Evolutionary conservation across 257 asterid genomes (phyloP).

Genomic region (Solanum arcanum): DNA sequence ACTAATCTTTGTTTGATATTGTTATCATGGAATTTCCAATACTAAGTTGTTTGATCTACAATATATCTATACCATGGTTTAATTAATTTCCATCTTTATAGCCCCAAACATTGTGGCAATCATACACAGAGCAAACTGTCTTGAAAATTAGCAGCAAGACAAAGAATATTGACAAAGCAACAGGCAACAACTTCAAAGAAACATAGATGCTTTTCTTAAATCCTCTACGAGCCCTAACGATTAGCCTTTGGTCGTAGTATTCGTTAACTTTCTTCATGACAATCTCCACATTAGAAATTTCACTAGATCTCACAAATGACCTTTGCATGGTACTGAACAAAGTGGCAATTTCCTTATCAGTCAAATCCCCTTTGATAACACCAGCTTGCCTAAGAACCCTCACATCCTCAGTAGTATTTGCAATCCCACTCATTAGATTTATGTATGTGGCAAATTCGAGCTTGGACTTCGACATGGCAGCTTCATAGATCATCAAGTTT

Average conservation of each 20-base stretch:
- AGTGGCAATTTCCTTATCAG: slow-evolving; percentile 25
- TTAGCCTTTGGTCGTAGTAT: slow-evolving; percentile 5
- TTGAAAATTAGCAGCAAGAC: slow-evolving; percentile 19
- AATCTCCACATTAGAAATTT: slow-evolving; percentile 16
- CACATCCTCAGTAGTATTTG: slow-evolving; percentile 31
- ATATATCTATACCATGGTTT: not conserved
- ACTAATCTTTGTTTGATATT: not conserved
- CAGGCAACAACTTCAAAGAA: slow-evolving; percentile 13
- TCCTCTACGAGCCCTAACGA: slow-evolving; percentile 14
- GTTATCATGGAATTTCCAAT: not conserved
- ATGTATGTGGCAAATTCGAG: slow-evolving; percentile 32
- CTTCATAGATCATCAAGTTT: slow-evolving; percentile 46
- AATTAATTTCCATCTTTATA: not conserved
- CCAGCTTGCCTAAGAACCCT: slow-evolving; percentile 22
- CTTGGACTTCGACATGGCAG: slow-evolving; percentile 15
- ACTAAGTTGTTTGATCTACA: not conserved
- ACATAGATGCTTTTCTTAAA: slow-evolving; percentile 5
- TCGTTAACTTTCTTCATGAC: slow-evolving; percentile 24
- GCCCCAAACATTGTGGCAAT: slow-evolving; percentile 9
- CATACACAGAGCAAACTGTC: slow-evolving; percentile 32
- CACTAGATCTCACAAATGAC: not conserved
- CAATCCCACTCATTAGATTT: slow-evolving; percentile 47
- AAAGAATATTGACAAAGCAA: slow-evolving; percentile 11
- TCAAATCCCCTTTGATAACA: slow-evolving; percentile 15
- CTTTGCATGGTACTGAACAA: slow-evolving; percentile 34